A percentile compares a stretch with the other conserved stretches of the same genome.
Evolutionary conservation across 495 filamentous ascomycete species (phyloP).

Genomic region (Aspergillus bertholletiae): DNA sequence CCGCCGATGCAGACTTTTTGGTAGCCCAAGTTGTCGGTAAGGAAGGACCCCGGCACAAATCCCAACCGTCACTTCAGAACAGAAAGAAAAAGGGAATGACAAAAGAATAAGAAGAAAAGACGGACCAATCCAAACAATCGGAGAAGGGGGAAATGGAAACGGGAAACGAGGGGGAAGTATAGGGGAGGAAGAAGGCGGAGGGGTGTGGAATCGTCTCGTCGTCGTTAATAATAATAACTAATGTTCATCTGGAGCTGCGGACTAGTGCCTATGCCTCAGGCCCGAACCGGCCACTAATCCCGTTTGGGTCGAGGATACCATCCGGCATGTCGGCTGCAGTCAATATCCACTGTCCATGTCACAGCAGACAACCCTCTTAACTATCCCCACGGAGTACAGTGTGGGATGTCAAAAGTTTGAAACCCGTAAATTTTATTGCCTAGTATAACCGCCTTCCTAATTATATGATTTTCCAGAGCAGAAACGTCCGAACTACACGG

Average conservation of each 20-base stretch:
- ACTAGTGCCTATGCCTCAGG: conserved; percentile 7
- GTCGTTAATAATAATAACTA: conserved; percentile 9
- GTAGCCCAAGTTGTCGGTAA: conserved; percentile 7
- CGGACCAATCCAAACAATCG: neutral
- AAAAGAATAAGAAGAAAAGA: conserved; percentile 7
- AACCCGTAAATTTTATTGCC: no score
- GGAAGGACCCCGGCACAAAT: conserved; percentile 11
- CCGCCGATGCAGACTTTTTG: conserved; percentile 22
- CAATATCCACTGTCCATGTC: neutral
- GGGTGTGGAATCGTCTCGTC: conserved; percentile 5
- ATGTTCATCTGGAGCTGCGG: conserved; percentile 9
- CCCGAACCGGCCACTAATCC: neutral
- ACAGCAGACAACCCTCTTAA: no score
- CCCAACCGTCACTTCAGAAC: conserved; percentile 14
- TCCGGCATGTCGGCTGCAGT: neutral
- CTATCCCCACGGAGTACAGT: no score
- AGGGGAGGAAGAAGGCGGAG: conserved; percentile 15
- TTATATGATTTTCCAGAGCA: no score
- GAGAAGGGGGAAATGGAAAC: neutral
- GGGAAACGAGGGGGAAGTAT: conserved; percentile 9
- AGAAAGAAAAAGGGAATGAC: neutral
- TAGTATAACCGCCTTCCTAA: no score
- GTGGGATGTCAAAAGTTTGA: no score
- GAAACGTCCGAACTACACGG: no score
- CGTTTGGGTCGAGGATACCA: neutral